Evolutionary conservation across 768 basidiomycete genomes (phyloP), one percentile per base, ranked within the genome.

Genomic region (Lactifluus hygrophoroides): DNA sequence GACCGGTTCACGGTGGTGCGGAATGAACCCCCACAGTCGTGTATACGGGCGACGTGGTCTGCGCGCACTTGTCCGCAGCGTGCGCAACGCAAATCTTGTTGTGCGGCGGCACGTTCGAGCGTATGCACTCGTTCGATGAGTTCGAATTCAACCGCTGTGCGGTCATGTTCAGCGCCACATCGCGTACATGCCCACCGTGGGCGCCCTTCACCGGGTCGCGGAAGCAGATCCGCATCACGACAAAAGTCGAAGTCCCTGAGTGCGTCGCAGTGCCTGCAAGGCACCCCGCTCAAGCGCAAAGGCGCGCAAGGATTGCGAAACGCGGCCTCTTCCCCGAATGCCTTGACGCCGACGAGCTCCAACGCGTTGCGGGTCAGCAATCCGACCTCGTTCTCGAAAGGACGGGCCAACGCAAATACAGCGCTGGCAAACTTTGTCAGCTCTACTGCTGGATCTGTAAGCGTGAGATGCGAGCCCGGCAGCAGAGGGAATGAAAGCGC

Each of bases 241-340:
- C 95, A 97, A 67, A 99, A 89, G 70, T 99, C 96, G 66, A 99
- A 90, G 69, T 95, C 93, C 3, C 88, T 82, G 59, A 94, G 77
- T 14, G 76, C 73, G 69, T 93, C 94, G 72, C 90, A 98, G 66
- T 85, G 81, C 42, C 81, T 83, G 69, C 95, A 97, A 30, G 94
- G 89, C 37, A 97, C 87, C 69, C 90, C 90, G 44, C 84, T 76
- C 27, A 98, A 71, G 65, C 88, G 87, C 55, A 95, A 78, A 9
- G 90, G 83, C 68, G 92, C 86, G 73, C 94, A 97, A 0, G 94
- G 94, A 69, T 96, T 96, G 53, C 83, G 82, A 77, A 94, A 99
- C 1, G 78, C 70, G 3, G 94, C 94, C 50, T 94, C 89, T 52
- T 75, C 74, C 7, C 92, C 84, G 66, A 95, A 98, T 70, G 96